Base-by-base conservation (phyloP, 148 eudicot species). In the Fallopia convolvulus region DNA sequence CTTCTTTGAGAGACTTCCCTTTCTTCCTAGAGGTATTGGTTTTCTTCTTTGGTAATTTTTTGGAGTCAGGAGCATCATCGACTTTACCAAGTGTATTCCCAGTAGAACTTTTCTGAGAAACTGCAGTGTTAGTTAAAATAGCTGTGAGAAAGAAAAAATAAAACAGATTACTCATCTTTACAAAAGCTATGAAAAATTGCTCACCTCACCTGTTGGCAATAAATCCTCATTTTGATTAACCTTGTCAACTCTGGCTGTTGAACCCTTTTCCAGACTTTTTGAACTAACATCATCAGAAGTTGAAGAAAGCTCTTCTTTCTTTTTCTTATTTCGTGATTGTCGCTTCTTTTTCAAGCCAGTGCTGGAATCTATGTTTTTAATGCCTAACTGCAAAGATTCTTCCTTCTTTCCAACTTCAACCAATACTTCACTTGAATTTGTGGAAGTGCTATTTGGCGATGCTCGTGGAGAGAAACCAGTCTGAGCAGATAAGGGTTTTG, bases 291-390 rank as follows among this genome's bases (percentile, higher is more conserved):
- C 78, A 78, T 78, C 87, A 81, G 86, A 75, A 80, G 90, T 55
- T 36, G 84, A 77, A 65, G 87, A 65, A 63, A 77, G 73, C 82
- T 83, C 83, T 21, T 81, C 85, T 74, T 85, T 87, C 71, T 79
- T 84, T 83, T 82, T 90, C 76, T 88, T 87, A 84, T 78, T 89
- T 80, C 78, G 76, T 2, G 93, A 82, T 71, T 76, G 82, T 80
- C 70, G 83, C 81, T 87, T 87, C 39, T 46, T 80, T 80, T 86
- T 90, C 61, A 74, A 76, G 80, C 77, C 87, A 48, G 83, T 73
- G 55, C 82, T 83, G 60, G 85, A 32, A 58, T 77, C 79, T 83
- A 77, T 75, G 58, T 76, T 81, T 52, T 75, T 77, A 15, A 72
- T 18, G 80, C 74, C 77, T 6, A 86, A 79, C 46, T 72, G 33